Evolutionary conservation across 768 basidiomycete genomes (phyloP).

Genomic region (Hortiboletus campestris): DNA sequence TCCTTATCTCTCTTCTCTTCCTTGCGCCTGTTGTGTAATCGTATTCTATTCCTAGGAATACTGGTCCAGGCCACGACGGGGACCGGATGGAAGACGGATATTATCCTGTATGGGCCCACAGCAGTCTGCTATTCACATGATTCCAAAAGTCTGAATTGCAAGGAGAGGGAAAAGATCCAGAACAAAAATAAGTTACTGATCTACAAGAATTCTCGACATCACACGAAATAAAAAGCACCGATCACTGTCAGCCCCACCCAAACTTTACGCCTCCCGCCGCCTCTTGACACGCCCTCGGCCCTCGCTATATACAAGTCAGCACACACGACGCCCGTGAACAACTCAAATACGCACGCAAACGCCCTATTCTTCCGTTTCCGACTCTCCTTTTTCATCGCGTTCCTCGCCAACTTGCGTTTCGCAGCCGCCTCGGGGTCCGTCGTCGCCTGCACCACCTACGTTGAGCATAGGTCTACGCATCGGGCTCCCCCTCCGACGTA

Average conservation of each 20-base stretch:
- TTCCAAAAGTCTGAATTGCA: no score
- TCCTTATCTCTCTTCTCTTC: neutral
- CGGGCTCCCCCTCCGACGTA: slow-evolving; percentile 25
- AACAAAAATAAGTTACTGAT: neutral
- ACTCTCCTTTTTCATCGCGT: slow-evolving; percentile 78
- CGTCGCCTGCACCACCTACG: slow-evolving; percentile 44
- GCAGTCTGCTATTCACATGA: no score
- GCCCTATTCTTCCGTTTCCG: slow-evolving; percentile 69
- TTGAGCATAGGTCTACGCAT: no score
- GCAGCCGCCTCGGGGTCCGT: slow-evolving; percentile 76
- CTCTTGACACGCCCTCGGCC: slow-evolving; percentile 49
- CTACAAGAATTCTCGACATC: neutral
- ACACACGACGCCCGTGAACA: neutral
- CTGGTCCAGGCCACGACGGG: neutral
- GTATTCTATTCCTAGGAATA: neutral
- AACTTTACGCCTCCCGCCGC: slow-evolving; percentile 32
- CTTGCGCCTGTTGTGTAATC: neutral
- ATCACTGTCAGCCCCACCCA: neutral
- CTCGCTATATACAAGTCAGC: slow-evolving; percentile 35
- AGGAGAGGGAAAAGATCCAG: neutral
- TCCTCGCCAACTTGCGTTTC: slow-evolving; percentile 68
- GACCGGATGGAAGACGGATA: neutral
- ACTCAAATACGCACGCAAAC: slow-evolving; percentile 52
- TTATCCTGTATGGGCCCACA: no score
- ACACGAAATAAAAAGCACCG: neutral